phyloP scores from a whole-genome alignment of 2,329 filamentous ascomycete species.

The Stachybotrys echinatus region DNA sequence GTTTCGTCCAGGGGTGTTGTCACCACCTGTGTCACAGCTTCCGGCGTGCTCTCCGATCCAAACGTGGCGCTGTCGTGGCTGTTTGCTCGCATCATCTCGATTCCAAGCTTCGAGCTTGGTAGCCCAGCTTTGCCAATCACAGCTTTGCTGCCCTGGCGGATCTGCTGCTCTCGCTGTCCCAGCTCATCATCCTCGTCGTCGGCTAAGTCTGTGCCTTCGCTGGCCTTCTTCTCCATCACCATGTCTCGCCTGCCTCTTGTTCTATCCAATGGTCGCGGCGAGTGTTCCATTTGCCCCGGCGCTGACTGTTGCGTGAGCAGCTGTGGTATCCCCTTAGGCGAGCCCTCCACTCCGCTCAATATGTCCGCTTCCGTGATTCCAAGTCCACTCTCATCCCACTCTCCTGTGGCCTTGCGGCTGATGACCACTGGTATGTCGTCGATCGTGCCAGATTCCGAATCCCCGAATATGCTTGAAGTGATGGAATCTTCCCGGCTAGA shows the following conservation, averaged over 20 bases:
- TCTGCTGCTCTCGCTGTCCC: conserved; percentile 37
- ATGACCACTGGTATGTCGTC: conserved; percentile 76
- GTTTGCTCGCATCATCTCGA: conserved; percentile 97
- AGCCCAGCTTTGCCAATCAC: conserved; percentile 46
- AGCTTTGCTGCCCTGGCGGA: conserved; percentile 36
- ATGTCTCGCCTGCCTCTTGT: conserved; percentile 66
- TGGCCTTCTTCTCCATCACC: conserved; percentile 64
- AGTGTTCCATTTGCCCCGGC: conserved; percentile 53
- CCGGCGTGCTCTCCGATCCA: conserved; percentile 43
- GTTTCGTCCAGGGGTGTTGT: conserved; percentile 43
- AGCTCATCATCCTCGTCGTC: conserved; percentile 93
- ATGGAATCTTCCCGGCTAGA: conserved; percentile 87
- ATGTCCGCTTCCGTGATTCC: conserved; percentile 67
- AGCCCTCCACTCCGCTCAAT: conserved; percentile 23
- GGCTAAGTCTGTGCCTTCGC: conserved; percentile 77
- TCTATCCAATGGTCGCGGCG: conserved; percentile 63
- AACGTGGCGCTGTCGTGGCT: conserved; percentile 75
- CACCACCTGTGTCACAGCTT: conserved; percentile 45
- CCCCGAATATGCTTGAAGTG: conserved; percentile 81
- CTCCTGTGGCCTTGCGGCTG: conserved; percentile 65
- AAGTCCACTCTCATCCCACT: conserved; percentile 75
- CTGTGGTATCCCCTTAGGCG: conserved; percentile 41
- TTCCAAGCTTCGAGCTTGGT: conserved; percentile 82
- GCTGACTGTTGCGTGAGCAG: conserved; percentile 60
- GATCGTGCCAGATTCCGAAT: conserved; percentile 70